Base-by-base conservation (phyloP, 1,284 basidiomycete genomes). In the Athelia sp. region DNA sequence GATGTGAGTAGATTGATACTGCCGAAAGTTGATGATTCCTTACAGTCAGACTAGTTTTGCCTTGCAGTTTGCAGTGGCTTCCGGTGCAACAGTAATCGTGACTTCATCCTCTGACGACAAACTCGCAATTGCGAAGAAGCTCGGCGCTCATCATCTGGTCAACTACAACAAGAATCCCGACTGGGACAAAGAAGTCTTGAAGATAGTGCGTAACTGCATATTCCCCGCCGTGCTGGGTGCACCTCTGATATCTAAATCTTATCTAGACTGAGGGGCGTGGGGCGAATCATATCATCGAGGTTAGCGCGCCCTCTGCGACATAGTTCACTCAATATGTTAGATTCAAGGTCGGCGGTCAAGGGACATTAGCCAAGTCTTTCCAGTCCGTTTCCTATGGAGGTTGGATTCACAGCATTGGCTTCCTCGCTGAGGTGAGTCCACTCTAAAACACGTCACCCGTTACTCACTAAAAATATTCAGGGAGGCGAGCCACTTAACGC, bases 61-160 rank as follows among this genome's bases (percentile, higher is more conserved):
- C 32, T 49, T 66, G 17, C 75, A 77, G 58, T 60, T 79, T 46
- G 76, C 74, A 2, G 62, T 70, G 21, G 73, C 70, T 3, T 68
- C 69, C 0, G 77, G 78, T 14, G 75, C 76, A 3, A 68, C 57
- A 8, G 74, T 73, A 13, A 75, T 81, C 53, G 60, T 69, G 34
- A 79, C 77, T 3, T 76, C 73, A 0, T 77, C 74, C 2, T 74
- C 74, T 1, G 73, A 76, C 52, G 68, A 70, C 38, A 81, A 81
- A 59, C 65, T 74, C 4, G 58, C 68, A 46, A 40, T 67, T 17
- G 68, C 62, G 0, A 63, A 61, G 53, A 60, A 62, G 46, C 58
- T 75, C n/a, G 73, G 72, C 4, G 74, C 65, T 3, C 64, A 65
- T 4, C 60, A 72, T 49, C 49, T 65, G 23, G 69, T 78, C 60